Conservation (phyloP, 1,284 basidiomycete species). For the Serendipita sp. region DNA sequence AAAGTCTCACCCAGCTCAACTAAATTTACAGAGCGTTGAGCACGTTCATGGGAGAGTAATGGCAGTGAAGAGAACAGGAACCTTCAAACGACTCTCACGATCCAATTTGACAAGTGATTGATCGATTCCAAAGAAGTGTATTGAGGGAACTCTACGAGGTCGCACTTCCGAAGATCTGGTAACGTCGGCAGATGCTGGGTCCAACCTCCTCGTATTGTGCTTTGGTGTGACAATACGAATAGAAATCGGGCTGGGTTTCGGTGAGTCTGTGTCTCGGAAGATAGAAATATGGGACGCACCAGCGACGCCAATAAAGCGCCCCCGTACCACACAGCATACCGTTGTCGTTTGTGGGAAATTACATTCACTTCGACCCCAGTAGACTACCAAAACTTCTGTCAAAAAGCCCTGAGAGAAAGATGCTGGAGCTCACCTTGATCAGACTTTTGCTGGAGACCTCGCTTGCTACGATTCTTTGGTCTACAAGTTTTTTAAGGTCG, state of each 20-base stretch:
- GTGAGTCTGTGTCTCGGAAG: conserved; percentile 13
- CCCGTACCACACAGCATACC: conserved; percentile 98
- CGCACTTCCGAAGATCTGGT: conserved; percentile 88
- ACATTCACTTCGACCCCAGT: conserved; percentile 94
- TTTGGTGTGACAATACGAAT: conserved; percentile 93
- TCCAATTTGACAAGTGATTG: too few species aligned
- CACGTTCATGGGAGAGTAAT: too few species aligned
- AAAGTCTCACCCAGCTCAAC: too few species aligned
- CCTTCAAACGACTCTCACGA: too few species aligned
- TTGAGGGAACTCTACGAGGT: conserved; percentile 29
- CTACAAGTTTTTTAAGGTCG: conserved; percentile 88
- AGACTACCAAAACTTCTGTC: conserved; percentile 38
- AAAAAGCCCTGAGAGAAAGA: conserved; percentile 9
- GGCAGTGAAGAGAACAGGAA: too few species aligned
- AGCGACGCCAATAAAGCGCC: conserved; percentile 86
- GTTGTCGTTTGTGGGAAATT: conserved; percentile 95
- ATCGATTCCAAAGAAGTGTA: not conserved
- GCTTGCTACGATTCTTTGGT: conserved; percentile 72
- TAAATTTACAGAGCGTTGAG: too few species aligned
- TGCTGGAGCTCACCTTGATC: conserved; percentile 42
- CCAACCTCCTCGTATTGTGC: conserved; percentile 96
- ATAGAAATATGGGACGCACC: conserved; percentile 31
- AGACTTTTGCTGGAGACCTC: conserved; percentile 63
- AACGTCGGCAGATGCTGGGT: conserved; percentile 86
- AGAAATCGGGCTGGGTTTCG: conserved; percentile 76